Percentiles rank a stretch among this genome's conserved stretches.
Conservation (phyloP, 805 yeast genomes). For the Lachancea kluyveri region DNA sequence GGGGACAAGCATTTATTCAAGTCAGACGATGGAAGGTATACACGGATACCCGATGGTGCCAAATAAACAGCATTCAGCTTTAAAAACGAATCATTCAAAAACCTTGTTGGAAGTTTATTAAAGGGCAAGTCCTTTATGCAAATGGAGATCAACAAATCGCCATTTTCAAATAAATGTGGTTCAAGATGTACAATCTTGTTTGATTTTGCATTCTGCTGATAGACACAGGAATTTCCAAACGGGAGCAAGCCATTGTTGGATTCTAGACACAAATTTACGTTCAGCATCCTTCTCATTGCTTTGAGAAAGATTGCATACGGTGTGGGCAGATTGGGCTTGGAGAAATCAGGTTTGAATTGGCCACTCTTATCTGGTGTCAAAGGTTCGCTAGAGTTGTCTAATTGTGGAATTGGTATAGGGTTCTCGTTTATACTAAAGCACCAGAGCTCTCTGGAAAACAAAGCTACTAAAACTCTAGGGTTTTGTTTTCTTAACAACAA, state of each 20-base stretch:
- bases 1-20: constrained; percentile 32
- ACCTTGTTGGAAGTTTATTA: constrained; percentile 27
- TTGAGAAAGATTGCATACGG: constrained; percentile 43
- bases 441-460: constrained; percentile 39
- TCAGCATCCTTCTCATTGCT: constrained; percentile 41
- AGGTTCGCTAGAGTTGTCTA: constrained; percentile 7
- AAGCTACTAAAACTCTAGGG: constrained; percentile 33
- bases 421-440: constrained; percentile 36
- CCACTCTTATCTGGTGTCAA: constrained; percentile 27
- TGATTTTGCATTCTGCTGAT: constrained; percentile 17
- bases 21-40: constrained; percentile 34
- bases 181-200: constrained; percentile 38
- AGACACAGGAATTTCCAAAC: constrained; percentile 43
- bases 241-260: constrained; percentile 37
- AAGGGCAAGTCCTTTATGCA: constrained; percentile 31
- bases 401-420: constrained; percentile 29
- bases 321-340: constrained; percentile 34
- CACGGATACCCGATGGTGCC: constrained; percentile 52
- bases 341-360: constrained; percentile 29
- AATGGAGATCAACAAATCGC: constrained; percentile 36
- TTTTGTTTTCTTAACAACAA: constrained; percentile 31
- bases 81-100: constrained; percentile 18
- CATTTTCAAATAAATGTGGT: constrained; percentile 41
- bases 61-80: constrained; percentile 38
- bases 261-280: constrained; percentile 28